phyloP scores from a whole-genome alignment of 495 filamentous ascomycete genomes.

The Trichoderma orchidacearum region DNA sequence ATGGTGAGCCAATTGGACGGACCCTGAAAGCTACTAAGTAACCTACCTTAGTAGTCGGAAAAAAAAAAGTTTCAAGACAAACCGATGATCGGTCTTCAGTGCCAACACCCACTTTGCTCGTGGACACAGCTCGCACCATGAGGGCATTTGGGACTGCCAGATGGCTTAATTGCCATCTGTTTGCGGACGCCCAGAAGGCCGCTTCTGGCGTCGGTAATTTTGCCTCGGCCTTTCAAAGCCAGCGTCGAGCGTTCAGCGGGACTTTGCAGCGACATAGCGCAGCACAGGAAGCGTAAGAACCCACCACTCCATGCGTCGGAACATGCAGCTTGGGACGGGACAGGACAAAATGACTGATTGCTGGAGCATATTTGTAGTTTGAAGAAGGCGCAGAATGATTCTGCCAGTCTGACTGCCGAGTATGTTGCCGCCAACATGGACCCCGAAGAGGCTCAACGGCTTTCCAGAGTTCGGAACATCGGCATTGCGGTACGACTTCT shows the following conservation, averaged over 20 bases:
- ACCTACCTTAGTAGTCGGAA: neutral
- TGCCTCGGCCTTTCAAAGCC: neutral
- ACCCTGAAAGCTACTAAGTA: neutral
- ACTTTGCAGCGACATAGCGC: slow-evolving; percentile 10
- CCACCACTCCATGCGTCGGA: neutral
- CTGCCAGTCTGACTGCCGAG: slow-evolving; percentile 29
- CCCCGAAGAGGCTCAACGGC: slow-evolving; percentile 60
- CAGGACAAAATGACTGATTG: neutral
- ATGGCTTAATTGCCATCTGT: slow-evolving; percentile 2
- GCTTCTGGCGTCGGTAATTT: slow-evolving; percentile 18
- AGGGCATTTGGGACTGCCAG: slow-evolving; percentile 3
- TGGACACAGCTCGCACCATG: slow-evolving; percentile 1
- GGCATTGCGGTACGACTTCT: slow-evolving; percentile 73
- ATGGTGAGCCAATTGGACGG: neutral
- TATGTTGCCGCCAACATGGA: slow-evolving; percentile 43
- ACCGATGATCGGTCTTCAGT: neutral
- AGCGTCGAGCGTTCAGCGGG: slow-evolving; percentile 16
- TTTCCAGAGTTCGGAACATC: slow-evolving; percentile 82
- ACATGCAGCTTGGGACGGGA: neutral
- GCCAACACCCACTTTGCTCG: neutral
- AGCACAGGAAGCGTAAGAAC: slow-evolving; percentile 20
- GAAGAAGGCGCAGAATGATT: slow-evolving; percentile 30
- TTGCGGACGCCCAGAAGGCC: slow-evolving; percentile 13
- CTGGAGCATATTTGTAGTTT: slow-evolving; percentile 12
- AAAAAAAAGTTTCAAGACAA: slow-evolving; percentile 2